Conservation (phyloP, 2,329 filamentous ascomycete genomes). For the Chaetomium olivaceum region DNA sequence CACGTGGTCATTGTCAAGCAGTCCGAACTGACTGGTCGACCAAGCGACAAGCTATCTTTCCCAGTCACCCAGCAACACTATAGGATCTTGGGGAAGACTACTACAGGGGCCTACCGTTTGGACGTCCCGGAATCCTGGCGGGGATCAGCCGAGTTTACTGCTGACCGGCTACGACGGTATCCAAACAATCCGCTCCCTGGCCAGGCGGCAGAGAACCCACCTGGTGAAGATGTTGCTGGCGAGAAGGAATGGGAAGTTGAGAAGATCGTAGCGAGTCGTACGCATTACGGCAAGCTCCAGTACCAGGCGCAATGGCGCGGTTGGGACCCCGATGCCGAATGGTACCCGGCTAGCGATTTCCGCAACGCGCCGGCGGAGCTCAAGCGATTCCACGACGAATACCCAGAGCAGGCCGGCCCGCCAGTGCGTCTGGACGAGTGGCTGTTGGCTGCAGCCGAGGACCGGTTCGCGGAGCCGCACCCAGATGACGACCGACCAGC, state of each 20-base stretch:
- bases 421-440: not conserved
- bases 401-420: not conserved
- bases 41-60: no score
- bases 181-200: slow-evolving; percentile 1
- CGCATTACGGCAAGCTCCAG: slow-evolving; percentile 1
- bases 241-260: slow-evolving; percentile 11
- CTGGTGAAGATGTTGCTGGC: not conserved
- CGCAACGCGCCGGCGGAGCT: not conserved
- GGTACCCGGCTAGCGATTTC: slow-evolving; percentile 5
- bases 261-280: not conserved
- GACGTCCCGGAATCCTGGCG: no score
- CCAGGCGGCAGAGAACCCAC: not conserved
- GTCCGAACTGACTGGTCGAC: no score
- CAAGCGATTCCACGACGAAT: slow-evolving; percentile 2
- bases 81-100: no score
- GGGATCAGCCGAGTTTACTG: no score
- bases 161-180: not conserved
- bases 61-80: no score
- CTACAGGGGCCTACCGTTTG: no score
- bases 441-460: slow-evolving; percentile 1
- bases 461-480: not conserved
- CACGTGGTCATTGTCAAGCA: no score
- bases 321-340: slow-evolving; percentile 2
- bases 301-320: slow-evolving; percentile 7
- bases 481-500: not conserved